Conservation (phyloP, 192 early-diverging fungal species). For the Geosiphon pyriformis region DNA sequence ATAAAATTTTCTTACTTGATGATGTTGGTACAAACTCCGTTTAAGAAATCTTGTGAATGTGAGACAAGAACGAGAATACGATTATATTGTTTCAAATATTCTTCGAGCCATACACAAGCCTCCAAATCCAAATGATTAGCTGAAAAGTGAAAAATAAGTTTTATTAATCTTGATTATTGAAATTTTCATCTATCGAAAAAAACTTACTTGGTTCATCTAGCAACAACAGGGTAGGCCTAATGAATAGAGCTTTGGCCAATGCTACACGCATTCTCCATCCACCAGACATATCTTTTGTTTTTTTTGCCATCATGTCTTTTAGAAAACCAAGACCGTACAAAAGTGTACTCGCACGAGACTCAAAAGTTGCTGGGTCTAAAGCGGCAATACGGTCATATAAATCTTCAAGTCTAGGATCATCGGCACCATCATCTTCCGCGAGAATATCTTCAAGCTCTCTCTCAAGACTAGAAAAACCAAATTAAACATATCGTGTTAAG, state of each 20-base stretch:
- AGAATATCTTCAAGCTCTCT: conserved; percentile 87
- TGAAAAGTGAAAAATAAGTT: neutral
- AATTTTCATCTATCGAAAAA: neutral
- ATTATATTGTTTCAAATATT: conserved; percentile 77
- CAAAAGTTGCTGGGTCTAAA: conserved; percentile 92
- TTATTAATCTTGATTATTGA: conserved; percentile 2
- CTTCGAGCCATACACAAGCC: conserved; percentile 95
- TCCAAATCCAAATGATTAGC: conserved; percentile 87
- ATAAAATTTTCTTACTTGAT: conserved; percentile 76
- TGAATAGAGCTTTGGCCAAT: conserved; percentile 92
- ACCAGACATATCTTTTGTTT: conserved; percentile 96
- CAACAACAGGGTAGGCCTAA: conserved; percentile 80
- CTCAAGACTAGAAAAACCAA: conserved; percentile 55
- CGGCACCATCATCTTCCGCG: conserved; percentile 69
- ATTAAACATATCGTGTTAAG: neutral
- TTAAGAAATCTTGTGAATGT: conserved; percentile 95
- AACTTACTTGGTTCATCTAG: conserved; percentile 86
- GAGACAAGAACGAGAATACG: conserved; percentile 84
- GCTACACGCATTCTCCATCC: conserved; percentile 99
- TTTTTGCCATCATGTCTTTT: conserved; percentile 80
- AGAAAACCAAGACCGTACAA: conserved; percentile 93
- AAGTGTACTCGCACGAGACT: conserved; percentile 83
- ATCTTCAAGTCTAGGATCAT: conserved; percentile 84
- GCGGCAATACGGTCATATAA: conserved; percentile 94
- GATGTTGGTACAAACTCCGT: conserved; percentile 92